Percentiles rank a stretch among this genome's conserved stretches.
Conservation (phyloP, 2,329 filamentous ascomycete species). For the Aspergillus texensis region DNA sequence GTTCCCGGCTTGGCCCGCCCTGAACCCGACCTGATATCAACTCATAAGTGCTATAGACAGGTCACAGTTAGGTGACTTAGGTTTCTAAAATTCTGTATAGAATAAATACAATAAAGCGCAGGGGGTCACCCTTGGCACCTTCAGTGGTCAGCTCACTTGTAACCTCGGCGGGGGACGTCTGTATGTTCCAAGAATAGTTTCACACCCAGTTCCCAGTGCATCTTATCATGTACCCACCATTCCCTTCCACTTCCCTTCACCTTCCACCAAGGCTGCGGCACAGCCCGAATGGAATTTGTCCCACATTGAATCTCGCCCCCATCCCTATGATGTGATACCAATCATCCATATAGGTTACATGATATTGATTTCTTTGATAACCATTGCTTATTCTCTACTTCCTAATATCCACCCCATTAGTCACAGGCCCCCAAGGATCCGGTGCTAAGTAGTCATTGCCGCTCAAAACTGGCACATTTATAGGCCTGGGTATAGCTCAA, state of each 20-base stretch:
- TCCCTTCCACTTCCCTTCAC: too few relatives aligned
- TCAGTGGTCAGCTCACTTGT: background rate
- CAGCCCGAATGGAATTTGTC: constrained; percentile 20
- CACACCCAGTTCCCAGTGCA: too few relatives aligned
- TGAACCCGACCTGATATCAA: too few relatives aligned
- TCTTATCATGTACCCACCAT: too few relatives aligned
- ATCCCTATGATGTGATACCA: constrained; percentile 24
- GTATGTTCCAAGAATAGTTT: background rate
- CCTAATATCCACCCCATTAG: constrained; percentile 23
- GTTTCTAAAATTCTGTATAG: background rate
- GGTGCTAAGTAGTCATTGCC: constrained; percentile 16
- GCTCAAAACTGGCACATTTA: constrained; percentile 18
- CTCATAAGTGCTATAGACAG: background rate
- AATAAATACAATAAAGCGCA: background rate
- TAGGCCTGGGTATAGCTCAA: constrained; percentile 4
- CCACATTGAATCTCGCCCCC: constrained; percentile 28
- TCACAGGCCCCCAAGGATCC: constrained; percentile 24
- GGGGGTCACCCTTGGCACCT: background rate
- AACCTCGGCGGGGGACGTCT: background rate
- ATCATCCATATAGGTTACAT: constrained; percentile 23
- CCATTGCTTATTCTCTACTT: constrained; percentile 9
- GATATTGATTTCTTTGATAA: constrained; percentile 18
- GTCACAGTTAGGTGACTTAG: background rate
- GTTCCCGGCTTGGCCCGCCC: too few relatives aligned
- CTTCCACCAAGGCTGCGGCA: constrained; percentile 12